Evolutionary conservation across 1,284 basidiomycete genomes (phyloP).

Genomic region (Xerocomus minutiporus): DNA sequence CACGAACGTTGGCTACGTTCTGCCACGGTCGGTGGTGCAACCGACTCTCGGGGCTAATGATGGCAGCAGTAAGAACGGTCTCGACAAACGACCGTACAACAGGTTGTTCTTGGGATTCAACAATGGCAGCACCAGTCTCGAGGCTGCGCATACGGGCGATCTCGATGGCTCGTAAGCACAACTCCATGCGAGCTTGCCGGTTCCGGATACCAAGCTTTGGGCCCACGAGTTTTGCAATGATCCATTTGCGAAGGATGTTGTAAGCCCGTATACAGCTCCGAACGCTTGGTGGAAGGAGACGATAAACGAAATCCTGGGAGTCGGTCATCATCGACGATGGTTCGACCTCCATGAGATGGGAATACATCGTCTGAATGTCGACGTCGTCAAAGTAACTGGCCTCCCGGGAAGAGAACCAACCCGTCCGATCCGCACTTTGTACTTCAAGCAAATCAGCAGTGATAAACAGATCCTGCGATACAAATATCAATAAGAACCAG

Average conservation of each 20-base stretch:
- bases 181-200: constrained; percentile 69
- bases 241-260: constrained; percentile 70
- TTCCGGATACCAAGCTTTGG: constrained; percentile 54
- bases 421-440: constrained; percentile 69
- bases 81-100: constrained; percentile 75
- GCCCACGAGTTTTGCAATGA: constrained; percentile 61
- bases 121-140: constrained; percentile 35
- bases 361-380: constrained; percentile 73
- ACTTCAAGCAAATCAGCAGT: constrained; percentile 74
- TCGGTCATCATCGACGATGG: constrained; percentile 68
- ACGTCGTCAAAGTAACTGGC: constrained; percentile 47
- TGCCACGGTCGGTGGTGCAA: constrained; percentile 70
- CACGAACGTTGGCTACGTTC: constrained; percentile 56
- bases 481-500: constrained; percentile 7
- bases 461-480: constrained; percentile 61
- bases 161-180: constrained; percentile 65
- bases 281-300: constrained; percentile 66
- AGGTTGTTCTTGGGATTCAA: constrained; percentile 43
- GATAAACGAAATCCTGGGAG: constrained; percentile 63
- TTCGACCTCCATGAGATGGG: constrained; percentile 64
- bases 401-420: constrained; percentile 68
- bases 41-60: constrained; percentile 71
- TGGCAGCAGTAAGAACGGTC: constrained; percentile 62
- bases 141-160: constrained; percentile 58
- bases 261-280: constrained; percentile 72